These are phyloP conservation scores for Macroventuria anomochaeta DNA, from an alignment of 2,329 filamentous ascomycete species.

Conservation along the genomic window DNA sequence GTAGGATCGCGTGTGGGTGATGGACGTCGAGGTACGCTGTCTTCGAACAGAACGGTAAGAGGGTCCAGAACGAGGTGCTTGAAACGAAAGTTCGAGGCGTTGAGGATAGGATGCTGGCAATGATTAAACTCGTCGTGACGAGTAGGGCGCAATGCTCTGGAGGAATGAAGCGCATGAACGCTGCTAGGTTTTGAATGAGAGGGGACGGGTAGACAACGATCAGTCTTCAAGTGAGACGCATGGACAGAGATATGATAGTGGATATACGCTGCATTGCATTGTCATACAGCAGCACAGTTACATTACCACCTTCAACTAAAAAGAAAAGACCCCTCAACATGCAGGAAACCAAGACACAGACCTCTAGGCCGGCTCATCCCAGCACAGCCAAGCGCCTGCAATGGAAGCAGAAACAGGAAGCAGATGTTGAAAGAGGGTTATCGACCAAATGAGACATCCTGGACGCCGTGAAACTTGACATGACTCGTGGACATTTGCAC, in stretches of 20 bases:
- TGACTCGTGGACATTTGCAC: conserved; percentile 40
- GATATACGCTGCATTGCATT: conserved; percentile 22
- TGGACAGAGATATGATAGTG: conserved; percentile 24
- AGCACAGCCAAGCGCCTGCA: conserved; percentile 33
- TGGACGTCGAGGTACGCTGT: too few species aligned
- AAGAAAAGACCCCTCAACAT: conserved; percentile 35
- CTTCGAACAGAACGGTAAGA: too few species aligned
- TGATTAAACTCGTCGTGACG: too few species aligned
- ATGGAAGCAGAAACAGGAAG: conserved; percentile 38
- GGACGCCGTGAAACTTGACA: conserved; percentile 46
- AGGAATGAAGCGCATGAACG: neutral
- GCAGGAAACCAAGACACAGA: conserved; percentile 41
- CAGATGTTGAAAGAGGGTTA: conserved; percentile 39
- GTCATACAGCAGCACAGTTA: conserved; percentile 40
- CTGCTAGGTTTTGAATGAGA: too few species aligned
- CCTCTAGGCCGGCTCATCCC: conserved; percentile 30
- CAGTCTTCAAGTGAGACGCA: neutral
- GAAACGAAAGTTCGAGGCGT: too few species aligned
- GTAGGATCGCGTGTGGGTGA: too few species aligned
- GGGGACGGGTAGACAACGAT: too few species aligned
- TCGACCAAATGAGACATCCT: conserved; percentile 38
- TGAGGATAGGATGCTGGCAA: too few species aligned
- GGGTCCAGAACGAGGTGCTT: too few species aligned
- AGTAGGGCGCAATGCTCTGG: too few species aligned
- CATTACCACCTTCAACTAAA: conserved; percentile 39